These are phyloP conservation scores for Begonia peltatifolia DNA, from an alignment of 306 rosid species.

Conservation along the genomic window DNA sequence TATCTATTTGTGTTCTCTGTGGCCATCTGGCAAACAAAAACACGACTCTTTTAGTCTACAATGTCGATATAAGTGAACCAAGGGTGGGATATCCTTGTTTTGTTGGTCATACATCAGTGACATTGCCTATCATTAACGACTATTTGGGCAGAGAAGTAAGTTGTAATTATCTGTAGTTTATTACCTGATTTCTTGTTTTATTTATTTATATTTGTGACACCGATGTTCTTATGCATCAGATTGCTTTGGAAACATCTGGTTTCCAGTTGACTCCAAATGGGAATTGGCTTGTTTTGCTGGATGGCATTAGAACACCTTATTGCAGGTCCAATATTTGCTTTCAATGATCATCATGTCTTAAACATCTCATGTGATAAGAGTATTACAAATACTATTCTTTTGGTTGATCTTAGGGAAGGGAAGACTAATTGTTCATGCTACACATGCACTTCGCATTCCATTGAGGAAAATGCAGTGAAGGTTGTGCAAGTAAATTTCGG, in stretches of 20 bases:
- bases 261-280: slow-evolving; percentile 70
- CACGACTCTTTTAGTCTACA: slow-evolving; percentile 50
- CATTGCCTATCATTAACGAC: slow-evolving; percentile 39
- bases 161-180: slow-evolving; percentile 12
- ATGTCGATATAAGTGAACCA: slow-evolving; percentile 33
- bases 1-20: slow-evolving; percentile 50
- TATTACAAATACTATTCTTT: slow-evolving; percentile 7
- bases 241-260: slow-evolving; percentile 44
- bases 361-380: slow-evolving; percentile 9
- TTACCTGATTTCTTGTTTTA: slow-evolving; percentile 1
- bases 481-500: slow-evolving; percentile 65
- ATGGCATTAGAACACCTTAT: slow-evolving; percentile 53
- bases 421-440: slow-evolving; percentile 52
- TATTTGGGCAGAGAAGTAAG: slow-evolving; percentile 48
- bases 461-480: slow-evolving; percentile 50
- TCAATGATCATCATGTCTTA: slow-evolving; percentile 14
- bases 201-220: slow-evolving; percentile 1
- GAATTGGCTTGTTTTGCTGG: slow-evolving; percentile 46
- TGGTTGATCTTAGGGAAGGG: slow-evolving; percentile 38
- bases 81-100: slow-evolving; percentile 52
- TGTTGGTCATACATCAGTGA: slow-evolving; percentile 44
- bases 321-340: slow-evolving; percentile 56
- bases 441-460: slow-evolving; percentile 41
- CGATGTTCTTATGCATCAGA: slow-evolving; percentile 22
- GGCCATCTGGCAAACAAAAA: slow-evolving; percentile 32